Evolutionary conservation across 345 rosid species (phyloP), one percentile per base, ranked within the genome.

Genomic region (Hevea brasiliensis): DNA sequence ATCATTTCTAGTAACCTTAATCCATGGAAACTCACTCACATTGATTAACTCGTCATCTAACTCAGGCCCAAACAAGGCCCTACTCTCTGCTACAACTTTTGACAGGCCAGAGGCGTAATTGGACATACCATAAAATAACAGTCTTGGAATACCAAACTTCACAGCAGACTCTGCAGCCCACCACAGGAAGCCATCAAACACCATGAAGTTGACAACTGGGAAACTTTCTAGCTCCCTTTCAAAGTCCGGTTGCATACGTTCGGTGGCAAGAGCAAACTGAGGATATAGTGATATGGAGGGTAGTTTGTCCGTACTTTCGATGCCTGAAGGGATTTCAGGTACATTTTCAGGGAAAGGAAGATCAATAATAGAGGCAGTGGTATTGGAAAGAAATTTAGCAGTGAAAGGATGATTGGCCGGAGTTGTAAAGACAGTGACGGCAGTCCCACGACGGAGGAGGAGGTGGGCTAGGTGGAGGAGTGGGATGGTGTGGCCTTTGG

Each of bases 401-500:
- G 88, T 65, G 57, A 93, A 91, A 40, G 86, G 84, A 11, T 74
- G 81, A 85, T 86, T 93, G 47, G 80, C 83, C 0, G 89, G 85
- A 42, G 93, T 93, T 77, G 97, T 91, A 85, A 88, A 82, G 84
- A 93, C 37, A 20, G 97, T 91, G 77, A 88, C 64, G 20, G 79
- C 4, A 45, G 77, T 26, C 17, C 77, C 42, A 55, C 73, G 89
- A 74, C 73, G 82, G 82, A 88, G 90, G 72, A 93, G 88, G 77
- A 82, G 88, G 71, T 81, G 89, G 37, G 87, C 89, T 0, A 93
- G 69, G 72, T 78, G 85, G 78, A 93, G 88, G 76, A 91, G 76
- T 41, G 98, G 97, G 45, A 91, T 88, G n/a, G 81, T 86, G 77
- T 93, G 97, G 62, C 98, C 91, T 79, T 91, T 89, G 6, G 95